These are phyloP conservation scores for Neopestalotiopsis sp. DNA, from an alignment of 2,329 filamentous ascomycete genomes.

Conservation along the genomic window DNA sequence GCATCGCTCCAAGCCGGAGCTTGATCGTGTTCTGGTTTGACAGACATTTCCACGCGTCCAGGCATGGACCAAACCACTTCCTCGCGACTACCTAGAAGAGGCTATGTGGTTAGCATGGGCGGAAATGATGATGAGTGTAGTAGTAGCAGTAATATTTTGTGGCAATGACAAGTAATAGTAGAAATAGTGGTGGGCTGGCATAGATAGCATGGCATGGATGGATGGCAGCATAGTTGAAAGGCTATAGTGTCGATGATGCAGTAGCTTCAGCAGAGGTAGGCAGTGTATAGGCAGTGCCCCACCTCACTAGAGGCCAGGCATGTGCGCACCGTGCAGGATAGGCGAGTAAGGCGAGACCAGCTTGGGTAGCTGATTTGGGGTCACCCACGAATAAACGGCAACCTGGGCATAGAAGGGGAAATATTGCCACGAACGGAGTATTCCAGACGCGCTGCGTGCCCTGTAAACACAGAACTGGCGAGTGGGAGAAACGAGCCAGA, in stretches of 20 bases:
- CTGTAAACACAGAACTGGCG: neutral
- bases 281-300: constrained; percentile 10
- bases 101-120: neutral
- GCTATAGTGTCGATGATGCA: constrained; percentile 5
- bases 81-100: constrained; percentile 9
- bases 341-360: neutral
- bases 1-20: constrained; percentile 21
- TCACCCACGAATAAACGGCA: neutral
- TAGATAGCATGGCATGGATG: neutral
- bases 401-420: neutral
- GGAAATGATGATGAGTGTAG: too few relatives aligned
- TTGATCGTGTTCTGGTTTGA: constrained; percentile 17
- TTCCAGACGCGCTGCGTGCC: neutral
- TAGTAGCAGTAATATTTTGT: too few relatives aligned
- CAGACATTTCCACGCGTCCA: constrained; percentile 18
- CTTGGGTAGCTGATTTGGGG: neutral
- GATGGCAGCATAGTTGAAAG: neutral
- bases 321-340: neutral
- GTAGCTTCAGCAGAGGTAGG: constrained; percentile 6
- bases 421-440: neutral
- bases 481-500: neutral
- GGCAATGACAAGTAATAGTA: too few relatives aligned
- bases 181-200: neutral
- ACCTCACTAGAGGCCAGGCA: constrained; percentile 10
- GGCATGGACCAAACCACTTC: constrained; percentile 7